A percentile compares a stretch with the other conserved stretches of the same genome.
phyloP scores from a whole-genome alignment of 1,284 basidiomycete genomes.

The Volvariella surrecta region DNA sequence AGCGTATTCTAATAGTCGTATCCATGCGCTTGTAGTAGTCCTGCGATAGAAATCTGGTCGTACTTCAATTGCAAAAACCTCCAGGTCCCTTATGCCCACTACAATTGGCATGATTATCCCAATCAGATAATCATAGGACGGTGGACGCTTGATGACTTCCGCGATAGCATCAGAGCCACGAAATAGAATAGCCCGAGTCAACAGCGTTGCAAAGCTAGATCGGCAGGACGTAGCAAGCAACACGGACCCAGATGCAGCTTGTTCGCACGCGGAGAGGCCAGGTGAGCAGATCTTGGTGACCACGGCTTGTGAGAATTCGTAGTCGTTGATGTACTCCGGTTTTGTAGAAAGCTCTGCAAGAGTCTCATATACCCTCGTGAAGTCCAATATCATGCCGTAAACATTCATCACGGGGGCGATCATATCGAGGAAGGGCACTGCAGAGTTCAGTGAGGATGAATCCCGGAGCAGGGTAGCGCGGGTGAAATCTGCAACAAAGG shows the following conservation, averaged over 20 bases:
- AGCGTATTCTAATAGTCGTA: slow-evolving; percentile 53
- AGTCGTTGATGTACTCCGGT: slow-evolving; percentile 42
- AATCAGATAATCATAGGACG: slow-evolving; percentile 50
- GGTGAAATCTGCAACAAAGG: slow-evolving; percentile 44
- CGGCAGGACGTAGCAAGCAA: slow-evolving; percentile 43
- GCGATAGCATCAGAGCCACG: slow-evolving; percentile 45
- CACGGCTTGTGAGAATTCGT: slow-evolving; percentile 43
- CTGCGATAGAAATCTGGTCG: slow-evolving; percentile 38
- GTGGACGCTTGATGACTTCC: slow-evolving; percentile 45
- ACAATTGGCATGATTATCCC: slow-evolving; percentile 57
- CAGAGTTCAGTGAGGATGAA: slow-evolving; percentile 36
- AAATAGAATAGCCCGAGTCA: slow-evolving; percentile 46
- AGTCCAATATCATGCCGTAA: slow-evolving; percentile 47
- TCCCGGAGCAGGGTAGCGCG: slow-evolving; percentile 35
- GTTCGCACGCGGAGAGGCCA: slow-evolving; percentile 47
- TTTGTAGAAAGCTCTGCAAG: slow-evolving; percentile 40
- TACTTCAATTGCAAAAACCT: slow-evolving; percentile 32
- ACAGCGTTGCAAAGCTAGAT: slow-evolving; percentile 40
- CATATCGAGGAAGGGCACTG: slow-evolving; percentile 44
- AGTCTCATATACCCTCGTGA: slow-evolving; percentile 52
- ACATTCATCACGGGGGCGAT: slow-evolving; percentile 50
- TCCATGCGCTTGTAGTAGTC: slow-evolving; percentile 47
- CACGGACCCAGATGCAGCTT: slow-evolving; percentile 43
- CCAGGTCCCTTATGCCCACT: slow-evolving; percentile 44
- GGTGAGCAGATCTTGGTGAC: slow-evolving; percentile 51